phyloP scores from a whole-genome alignment of 2,329 filamentous ascomycete species.

The Cladophialophora chaetospira region DNA sequence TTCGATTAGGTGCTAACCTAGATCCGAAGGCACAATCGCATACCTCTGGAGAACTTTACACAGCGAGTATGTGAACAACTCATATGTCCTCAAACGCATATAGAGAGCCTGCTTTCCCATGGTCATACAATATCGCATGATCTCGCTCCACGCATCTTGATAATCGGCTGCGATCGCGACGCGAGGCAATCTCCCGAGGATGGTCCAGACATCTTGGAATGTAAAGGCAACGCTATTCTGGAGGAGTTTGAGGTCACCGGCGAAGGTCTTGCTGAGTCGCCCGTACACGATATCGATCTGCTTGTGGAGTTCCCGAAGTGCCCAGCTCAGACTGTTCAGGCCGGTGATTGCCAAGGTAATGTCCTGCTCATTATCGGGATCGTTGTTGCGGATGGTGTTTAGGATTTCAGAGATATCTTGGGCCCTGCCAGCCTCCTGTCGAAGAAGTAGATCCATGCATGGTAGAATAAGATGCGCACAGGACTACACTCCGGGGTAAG shows the following conservation, averaged over 20 bases:
- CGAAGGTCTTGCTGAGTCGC: conserved; percentile 42
- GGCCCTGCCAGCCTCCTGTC: conserved; percentile 50
- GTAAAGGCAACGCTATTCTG: conserved; percentile 54
- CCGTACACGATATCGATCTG: conserved; percentile 41
- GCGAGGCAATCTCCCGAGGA: conserved; percentile 45
- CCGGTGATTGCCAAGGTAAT: conserved; percentile 58
- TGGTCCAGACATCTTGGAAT: conserved; percentile 52
- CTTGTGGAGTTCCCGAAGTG: conserved; percentile 52
- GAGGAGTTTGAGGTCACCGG: conserved; percentile 52
- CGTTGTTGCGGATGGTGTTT: conserved; percentile 51
- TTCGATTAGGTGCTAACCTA: conserved; percentile 2
- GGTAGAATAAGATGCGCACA: conserved; percentile 15
- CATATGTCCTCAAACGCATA: conserved; percentile 54
- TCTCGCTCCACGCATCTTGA: conserved; percentile 54
- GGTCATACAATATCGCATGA: conserved; percentile 46
- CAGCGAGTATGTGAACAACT: conserved; percentile 51
- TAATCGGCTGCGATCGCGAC: conserved; percentile 42
- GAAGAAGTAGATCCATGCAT: conserved; percentile 43
- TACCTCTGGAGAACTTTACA: conserved; percentile 51
- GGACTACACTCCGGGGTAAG: conserved; percentile 3
- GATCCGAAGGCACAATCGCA: conserved; percentile 25
- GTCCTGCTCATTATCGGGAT: conserved; percentile 54
- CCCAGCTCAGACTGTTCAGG: conserved; percentile 57
- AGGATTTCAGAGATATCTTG: conserved; percentile 57
- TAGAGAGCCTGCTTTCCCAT: conserved; percentile 50